Conservation (phyloP, 805 yeast species). For the Cyberlindnera petersonii region DNA sequence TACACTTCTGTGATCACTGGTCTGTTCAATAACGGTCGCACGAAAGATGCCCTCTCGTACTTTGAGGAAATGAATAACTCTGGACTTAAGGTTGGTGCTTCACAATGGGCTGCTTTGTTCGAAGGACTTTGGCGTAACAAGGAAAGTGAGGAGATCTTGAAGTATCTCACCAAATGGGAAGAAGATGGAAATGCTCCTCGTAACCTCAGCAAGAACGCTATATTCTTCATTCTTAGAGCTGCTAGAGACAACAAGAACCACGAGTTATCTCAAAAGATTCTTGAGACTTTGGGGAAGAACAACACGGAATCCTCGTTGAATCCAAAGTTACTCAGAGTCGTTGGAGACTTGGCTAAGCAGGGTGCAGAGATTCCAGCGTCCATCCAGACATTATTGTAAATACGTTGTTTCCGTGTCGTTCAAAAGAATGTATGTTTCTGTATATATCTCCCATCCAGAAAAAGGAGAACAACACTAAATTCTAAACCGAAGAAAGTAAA, state of each 20-base stretch:
- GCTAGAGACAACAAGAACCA: conserved; percentile 16
- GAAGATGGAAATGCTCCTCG: neutral
- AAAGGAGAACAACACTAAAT: too few relatives aligned
- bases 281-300: conserved; percentile 12
- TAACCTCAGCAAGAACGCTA: conserved; percentile 18
- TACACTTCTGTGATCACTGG: conserved; percentile 45
- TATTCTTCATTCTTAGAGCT: conserved; percentile 20
- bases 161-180: conserved; percentile 16
- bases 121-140: conserved; percentile 21
- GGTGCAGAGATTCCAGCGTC: conserved; percentile 19
- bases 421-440: too few relatives aligned
- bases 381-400: too few relatives aligned
- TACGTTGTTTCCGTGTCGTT: too few relatives aligned
- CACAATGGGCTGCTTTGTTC: conserved; percentile 26
- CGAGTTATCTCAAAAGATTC: conserved; percentile 21
- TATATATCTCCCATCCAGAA: too few relatives aligned
- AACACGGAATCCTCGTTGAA: conserved; percentile 6
- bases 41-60: conserved; percentile 33
- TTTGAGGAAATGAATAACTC: conserved; percentile 33
- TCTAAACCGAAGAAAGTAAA: too few relatives aligned
- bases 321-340: conserved; percentile 5
- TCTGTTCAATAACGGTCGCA: conserved; percentile 42
- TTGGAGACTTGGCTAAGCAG: conserved; percentile 7
- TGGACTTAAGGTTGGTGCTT: conserved; percentile 8
- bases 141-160: conserved; percentile 12